phyloP scores from a whole-genome alignment of 2,329 filamentous ascomycete species.

The Diaporthe citri region DNA sequence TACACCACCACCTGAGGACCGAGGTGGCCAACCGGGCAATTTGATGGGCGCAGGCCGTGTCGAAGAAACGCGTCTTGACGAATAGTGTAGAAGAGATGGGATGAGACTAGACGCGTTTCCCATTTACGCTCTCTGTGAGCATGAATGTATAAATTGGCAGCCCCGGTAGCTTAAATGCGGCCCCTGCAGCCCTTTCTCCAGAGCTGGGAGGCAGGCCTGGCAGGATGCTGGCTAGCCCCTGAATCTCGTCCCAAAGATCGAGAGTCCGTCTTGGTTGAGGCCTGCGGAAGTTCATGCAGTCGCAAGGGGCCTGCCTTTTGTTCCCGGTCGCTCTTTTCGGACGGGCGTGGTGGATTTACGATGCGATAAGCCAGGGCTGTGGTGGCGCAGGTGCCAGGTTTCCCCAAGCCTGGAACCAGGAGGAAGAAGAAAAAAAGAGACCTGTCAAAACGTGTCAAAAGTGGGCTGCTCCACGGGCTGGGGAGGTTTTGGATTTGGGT shows the following conservation, averaged over 20 bases:
- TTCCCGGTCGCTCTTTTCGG: slow-evolving; percentile 5
- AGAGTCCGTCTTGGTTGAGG: slow-evolving; percentile 4
- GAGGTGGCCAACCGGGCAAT: slow-evolving; percentile 1
- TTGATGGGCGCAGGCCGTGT: background rate
- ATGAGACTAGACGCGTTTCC: slow-evolving; percentile 25
- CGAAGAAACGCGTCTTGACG: slow-evolving; percentile 22
- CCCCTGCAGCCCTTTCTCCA: background rate
- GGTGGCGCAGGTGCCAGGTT: slow-evolving; percentile 1
- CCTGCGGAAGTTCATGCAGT: slow-evolving; percentile 26
- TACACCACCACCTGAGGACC: background rate
- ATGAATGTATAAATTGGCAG: slow-evolving; percentile 21
- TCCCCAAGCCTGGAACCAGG: background rate
- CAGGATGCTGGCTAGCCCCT: slow-evolving; percentile 21
- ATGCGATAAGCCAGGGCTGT: slow-evolving; percentile 16
- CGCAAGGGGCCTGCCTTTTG: slow-evolving; percentile 4
- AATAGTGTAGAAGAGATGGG: slow-evolving; percentile 16
- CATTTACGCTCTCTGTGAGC: background rate
- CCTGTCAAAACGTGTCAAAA: slow-evolving; percentile 24
- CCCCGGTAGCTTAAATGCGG: slow-evolving; percentile 28
- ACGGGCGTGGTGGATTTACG: slow-evolving; percentile 5
- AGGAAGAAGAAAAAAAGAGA: background rate
- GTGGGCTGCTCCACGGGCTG: slow-evolving; percentile 26
- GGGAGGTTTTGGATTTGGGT: slow-evolving; percentile 1
- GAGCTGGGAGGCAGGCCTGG: background rate
- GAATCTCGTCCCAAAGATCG: slow-evolving; percentile 5